Percentiles rank a stretch among this genome's conserved stretches.
Conservation (phyloP, 2,329 filamentous ascomycete genomes). For the Rhynchosporium secalis region DNA sequence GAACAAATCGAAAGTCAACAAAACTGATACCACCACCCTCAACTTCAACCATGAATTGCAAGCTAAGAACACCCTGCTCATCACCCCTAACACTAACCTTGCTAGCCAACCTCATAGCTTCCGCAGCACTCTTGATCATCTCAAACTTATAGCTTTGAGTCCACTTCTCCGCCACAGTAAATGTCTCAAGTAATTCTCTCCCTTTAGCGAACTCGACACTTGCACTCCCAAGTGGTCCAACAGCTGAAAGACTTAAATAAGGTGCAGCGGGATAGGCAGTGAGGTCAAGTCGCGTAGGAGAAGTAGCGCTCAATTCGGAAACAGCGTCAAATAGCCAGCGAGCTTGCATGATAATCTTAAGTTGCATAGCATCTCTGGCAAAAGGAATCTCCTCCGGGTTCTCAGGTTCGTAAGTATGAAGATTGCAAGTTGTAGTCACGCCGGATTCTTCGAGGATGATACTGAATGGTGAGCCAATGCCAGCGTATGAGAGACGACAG, state of each 20-base stretch:
- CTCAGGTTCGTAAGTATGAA: slow-evolving; percentile 84
- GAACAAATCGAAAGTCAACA: slow-evolving; percentile 81
- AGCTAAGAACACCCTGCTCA: slow-evolving; percentile 82
- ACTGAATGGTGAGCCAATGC: slow-evolving; percentile 74
- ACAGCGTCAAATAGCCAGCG: slow-evolving; percentile 71
- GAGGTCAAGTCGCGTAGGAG: slow-evolving; percentile 73
- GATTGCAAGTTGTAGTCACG: slow-evolving; percentile 84
- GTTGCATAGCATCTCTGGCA: slow-evolving; percentile 72
- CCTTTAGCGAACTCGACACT: slow-evolving; percentile 67
- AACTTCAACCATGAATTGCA: slow-evolving; percentile 95
- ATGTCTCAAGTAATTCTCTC: slow-evolving; percentile 71
- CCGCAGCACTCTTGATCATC: slow-evolving; percentile 78
- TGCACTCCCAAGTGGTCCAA: slow-evolving; percentile 60
- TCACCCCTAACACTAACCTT: slow-evolving; percentile 93
- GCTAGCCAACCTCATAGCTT: slow-evolving; percentile 89
- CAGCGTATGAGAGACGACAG: slow-evolving; percentile 77
- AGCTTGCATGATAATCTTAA: slow-evolving; percentile 94
- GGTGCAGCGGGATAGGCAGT: slow-evolving; percentile 60
- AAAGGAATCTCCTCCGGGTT: slow-evolving; percentile 82
- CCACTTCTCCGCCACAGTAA: slow-evolving; percentile 61
- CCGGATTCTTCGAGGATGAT: slow-evolving; percentile 84
- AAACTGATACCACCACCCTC: slow-evolving; percentile 71
- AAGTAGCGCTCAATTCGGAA: slow-evolving; percentile 58
- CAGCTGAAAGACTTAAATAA: slow-evolving; percentile 71
- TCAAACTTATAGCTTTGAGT: slow-evolving; percentile 82